Evolutionary conservation across 192 early-diverging fungal species (phyloP).

Genomic region (Backusella macrospora): DNA sequence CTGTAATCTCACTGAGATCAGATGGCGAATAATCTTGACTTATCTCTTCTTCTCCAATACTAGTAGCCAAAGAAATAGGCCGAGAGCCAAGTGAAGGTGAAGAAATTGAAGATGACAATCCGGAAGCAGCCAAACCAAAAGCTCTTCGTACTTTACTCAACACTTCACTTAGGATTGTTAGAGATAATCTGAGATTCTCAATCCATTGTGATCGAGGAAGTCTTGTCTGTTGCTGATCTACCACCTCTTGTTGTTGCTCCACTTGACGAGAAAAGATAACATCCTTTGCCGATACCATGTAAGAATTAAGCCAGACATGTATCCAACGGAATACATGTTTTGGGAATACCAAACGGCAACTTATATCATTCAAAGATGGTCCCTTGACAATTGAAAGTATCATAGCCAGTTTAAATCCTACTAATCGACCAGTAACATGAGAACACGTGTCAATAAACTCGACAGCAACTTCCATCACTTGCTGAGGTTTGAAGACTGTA

Average conservation of each 20-base stretch:
- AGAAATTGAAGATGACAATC: slow-evolving; percentile 28
- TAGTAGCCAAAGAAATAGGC: slow-evolving; percentile 22
- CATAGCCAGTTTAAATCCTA: slow-evolving; percentile 36
- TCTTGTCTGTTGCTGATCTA: slow-evolving; percentile 22
- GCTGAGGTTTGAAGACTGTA: slow-evolving; percentile 33
- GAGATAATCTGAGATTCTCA: slow-evolving; percentile 43
- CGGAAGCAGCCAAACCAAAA: slow-evolving; percentile 24
- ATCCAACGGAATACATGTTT: slow-evolving; percentile 31
- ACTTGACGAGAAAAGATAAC: slow-evolving; percentile 35
- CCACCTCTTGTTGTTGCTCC: slow-evolving; percentile 12
- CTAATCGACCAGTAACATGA: slow-evolving; percentile 41
- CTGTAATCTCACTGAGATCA: slow-evolving; percentile 24
- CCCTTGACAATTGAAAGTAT: slow-evolving; percentile 38
- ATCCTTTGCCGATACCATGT: slow-evolving; percentile 43
- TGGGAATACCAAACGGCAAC: slow-evolving; percentile 16
- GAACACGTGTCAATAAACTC: slow-evolving; percentile 40
- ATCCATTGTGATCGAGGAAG: slow-evolving; percentile 44
- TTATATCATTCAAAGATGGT: slow-evolving; percentile 30
- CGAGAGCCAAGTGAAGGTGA: slow-evolving; percentile 26
- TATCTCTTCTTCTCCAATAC: slow-evolving; percentile 20
- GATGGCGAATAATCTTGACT: slow-evolving; percentile 23
- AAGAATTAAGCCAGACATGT: slow-evolving; percentile 41
- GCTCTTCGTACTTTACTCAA: slow-evolving; percentile 41
- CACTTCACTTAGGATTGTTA: slow-evolving; percentile 41
- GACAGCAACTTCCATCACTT: slow-evolving; percentile 39